A percentile compares a stretch with the other conserved stretches of the same genome.
phyloP scores from a whole-genome alignment of 257 asterid genomes.

The Salvia splendens region DNA sequence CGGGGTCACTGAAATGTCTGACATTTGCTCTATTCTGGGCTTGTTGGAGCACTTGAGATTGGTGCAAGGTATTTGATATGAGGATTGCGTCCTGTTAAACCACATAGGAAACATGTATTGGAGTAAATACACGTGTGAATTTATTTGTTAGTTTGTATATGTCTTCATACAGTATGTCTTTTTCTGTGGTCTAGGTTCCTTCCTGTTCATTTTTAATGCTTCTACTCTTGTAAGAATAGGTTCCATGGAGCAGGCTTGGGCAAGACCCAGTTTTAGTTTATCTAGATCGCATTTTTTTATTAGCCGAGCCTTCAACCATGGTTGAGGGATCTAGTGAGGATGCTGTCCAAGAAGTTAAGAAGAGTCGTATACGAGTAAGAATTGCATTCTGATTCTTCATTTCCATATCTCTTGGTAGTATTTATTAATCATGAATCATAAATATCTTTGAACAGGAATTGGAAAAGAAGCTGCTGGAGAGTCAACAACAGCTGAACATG shows the following conservation, averaged over 20 bases:
- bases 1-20: neutral
- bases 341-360: conserved; percentile 88
- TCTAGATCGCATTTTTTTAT: conserved; percentile 83
- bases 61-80: neutral
- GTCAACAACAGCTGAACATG: conserved; percentile 55
- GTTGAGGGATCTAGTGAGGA: conserved; percentile 96
- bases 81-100: neutral
- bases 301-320: conserved; percentile 97
- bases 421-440: conserved; percentile 28
- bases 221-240: conserved; percentile 51
- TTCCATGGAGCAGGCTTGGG: conserved; percentile 99
- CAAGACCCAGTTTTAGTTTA: conserved; percentile 94
- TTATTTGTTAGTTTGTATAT: neutral
- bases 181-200: neutral
- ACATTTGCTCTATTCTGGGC: neutral
- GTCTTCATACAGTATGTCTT: neutral
- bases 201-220: conserved; percentile 28
- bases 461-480: conserved; percentile 91
- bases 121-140: neutral
- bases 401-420: conserved; percentile 9
- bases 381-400: conserved; percentile 28
- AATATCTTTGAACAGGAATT: conserved; percentile 58
- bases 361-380: conserved; percentile 79
- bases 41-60: neutral
- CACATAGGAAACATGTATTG: neutral